Percentiles rank a stretch among this genome's conserved stretches.
These are phyloP conservation scores for Gracilaria gracilis DNA, from an alignment of 23 red algal species.

Conservation along the genomic window DNA sequence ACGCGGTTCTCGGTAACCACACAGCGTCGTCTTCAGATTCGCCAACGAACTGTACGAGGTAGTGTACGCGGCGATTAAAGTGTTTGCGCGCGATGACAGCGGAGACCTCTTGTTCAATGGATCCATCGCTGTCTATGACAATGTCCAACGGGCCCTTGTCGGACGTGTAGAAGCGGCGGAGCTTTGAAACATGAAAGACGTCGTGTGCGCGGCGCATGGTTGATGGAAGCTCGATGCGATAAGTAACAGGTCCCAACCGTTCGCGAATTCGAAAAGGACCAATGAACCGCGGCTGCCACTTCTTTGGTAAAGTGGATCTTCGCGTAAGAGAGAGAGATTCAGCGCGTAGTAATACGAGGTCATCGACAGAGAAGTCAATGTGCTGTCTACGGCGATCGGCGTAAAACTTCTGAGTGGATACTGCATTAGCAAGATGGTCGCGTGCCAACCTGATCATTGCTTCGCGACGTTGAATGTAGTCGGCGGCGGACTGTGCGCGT, in stretches of 20 bases:
- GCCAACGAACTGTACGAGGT: too few species aligned
- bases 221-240: constrained; percentile 1
- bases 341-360: constrained; percentile 7
- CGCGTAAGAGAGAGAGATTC: neutral
- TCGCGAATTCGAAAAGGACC: neutral
- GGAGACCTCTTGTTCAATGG: too few species aligned
- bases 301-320: neutral
- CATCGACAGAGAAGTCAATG: neutral
- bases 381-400: neutral
- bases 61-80: too few species aligned
- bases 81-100: too few species aligned
- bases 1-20: too few species aligned
- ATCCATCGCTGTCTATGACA: neutral
- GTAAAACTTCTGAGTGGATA: neutral
- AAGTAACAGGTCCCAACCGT: neutral
- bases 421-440: neutral
- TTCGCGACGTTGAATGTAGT: neutral
- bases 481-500: neutral
- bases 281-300: neutral
- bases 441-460: constrained; percentile 4
- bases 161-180: neutral
- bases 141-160: constrained; percentile 20
- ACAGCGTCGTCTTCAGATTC: too few species aligned
- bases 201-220: constrained; percentile 6
- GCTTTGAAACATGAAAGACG: neutral